Base-by-base conservation (phyloP, 768 basidiomycete species). In the Lactarius deliciosus region DNA sequence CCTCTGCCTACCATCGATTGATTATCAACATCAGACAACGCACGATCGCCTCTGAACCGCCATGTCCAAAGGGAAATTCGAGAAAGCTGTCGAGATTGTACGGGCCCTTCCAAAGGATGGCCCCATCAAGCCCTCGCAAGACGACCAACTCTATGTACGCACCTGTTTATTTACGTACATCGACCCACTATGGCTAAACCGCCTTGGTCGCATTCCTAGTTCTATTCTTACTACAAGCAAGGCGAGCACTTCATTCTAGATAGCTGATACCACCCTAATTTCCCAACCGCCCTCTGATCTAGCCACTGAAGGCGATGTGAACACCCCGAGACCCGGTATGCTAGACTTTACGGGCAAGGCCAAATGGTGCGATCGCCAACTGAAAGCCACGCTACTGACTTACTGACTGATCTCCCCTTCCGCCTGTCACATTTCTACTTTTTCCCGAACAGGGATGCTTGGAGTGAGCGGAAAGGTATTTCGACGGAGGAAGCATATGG, bases 211-310 rank as follows among this genome's bases (percentile, higher is more conserved):
- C 10, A 34, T 34, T 58, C 47, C 22, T 73, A 98, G 96, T 97
- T 97, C 83, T 99, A 98, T 82, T 83, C 82, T 71, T 86, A 89
- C 77, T 98, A 82, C 85, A 99, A 98, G 84, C 95, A 96, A 83
- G 93, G 94, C 90, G 58, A 30, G 76, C 69, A 59, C 55, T 28
- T 60, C 15, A 16, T 45, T 43, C 56, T 5, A 36, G 58, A n/a
- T 55, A 2, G 63, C 76, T 63, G 59, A 68, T 54, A 61, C 25
- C 8, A 28, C 64, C 64, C 69, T 61, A 64, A 59, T 64, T 61
- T 53, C 32, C 61, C 36, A 38, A 38, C 36, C 10, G 36, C 36
- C 43, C 28, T 63, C 18, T 63, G 55, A 55, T 56, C 60, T 66
- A 94, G 94, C 85, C 55, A 93, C 81, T 8, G 74, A 85, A 43